These are phyloP conservation scores for Lathyrus oleraceus DNA, from an alignment of 306 rosid genomes.

Conservation along the genomic window DNA sequence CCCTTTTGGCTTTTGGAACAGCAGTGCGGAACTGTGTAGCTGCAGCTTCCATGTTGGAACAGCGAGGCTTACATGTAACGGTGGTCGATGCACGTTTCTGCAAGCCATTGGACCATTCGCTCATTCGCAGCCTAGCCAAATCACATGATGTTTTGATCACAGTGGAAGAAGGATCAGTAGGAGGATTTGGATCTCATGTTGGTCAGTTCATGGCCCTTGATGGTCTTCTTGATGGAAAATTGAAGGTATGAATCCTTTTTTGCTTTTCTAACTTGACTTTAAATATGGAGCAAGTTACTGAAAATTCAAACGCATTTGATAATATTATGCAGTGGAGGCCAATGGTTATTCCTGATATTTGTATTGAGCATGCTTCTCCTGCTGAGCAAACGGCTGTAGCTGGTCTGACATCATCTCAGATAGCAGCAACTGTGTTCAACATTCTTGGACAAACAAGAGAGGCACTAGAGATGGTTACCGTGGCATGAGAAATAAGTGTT, in stretches of 20 bases:
- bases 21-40: slow-evolving; percentile 76
- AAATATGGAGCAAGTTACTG: neutral
- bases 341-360: slow-evolving; percentile 77
- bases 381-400: slow-evolving; percentile 62
- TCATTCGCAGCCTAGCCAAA: slow-evolving; percentile 72
- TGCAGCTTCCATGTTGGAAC: slow-evolving; percentile 53
- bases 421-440: slow-evolving; percentile 83
- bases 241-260: slow-evolving; percentile 50
- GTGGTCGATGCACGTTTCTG: slow-evolving; percentile 67
- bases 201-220: slow-evolving; percentile 87
- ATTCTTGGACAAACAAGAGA: slow-evolving; percentile 77
- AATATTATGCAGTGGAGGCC: slow-evolving; percentile 82
- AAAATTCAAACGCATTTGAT: slow-evolving; percentile 9
- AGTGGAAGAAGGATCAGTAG: slow-evolving; percentile 91
- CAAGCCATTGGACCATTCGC: slow-evolving; percentile 78
- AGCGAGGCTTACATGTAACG: slow-evolving; percentile 55
- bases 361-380: slow-evolving; percentile 78
- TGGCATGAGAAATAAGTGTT: neutral
- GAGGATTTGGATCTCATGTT: slow-evolving; percentile 95
- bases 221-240: slow-evolving; percentile 83
- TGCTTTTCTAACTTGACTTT: neutral
- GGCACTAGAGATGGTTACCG: slow-evolving; percentile 65
- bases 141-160: slow-evolving; percentile 76
- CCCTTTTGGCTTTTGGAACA: slow-evolving; percentile 80
- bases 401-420: slow-evolving; percentile 80